These are phyloP conservation scores for Pythium aristosporum DNA, from an alignment of 352 stramenopile species.

Conservation along the genomic window DNA sequence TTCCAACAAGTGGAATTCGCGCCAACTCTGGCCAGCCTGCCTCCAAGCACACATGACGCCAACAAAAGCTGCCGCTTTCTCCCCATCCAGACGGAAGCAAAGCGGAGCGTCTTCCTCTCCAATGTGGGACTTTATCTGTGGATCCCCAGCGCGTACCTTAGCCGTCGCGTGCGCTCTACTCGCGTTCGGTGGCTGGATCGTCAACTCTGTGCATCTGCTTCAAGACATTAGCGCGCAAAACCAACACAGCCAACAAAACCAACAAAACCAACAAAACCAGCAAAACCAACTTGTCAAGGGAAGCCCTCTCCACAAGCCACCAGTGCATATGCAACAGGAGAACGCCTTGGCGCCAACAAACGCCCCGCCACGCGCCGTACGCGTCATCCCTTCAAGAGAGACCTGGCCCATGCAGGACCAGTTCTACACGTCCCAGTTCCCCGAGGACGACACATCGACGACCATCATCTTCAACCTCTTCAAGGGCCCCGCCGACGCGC, in stretches of 20 bases:
- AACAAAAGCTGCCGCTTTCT: slow-evolving; percentile 9
- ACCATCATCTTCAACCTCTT: slow-evolving; percentile 80
- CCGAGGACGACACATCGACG: slow-evolving; percentile 44
- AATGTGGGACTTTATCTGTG: slow-evolving; percentile 1
- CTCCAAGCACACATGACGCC: neutral
- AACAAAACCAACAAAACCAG: neutral
- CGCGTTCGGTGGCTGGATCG: slow-evolving; percentile 11
- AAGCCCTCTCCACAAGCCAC: slow-evolving; percentile 3
- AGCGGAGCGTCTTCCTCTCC: neutral
- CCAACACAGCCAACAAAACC: no score
- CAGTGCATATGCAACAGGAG: neutral
- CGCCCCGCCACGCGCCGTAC: neutral
- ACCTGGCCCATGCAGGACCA: slow-evolving; percentile 37
- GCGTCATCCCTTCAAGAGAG: slow-evolving; percentile 7
- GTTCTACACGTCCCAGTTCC: slow-evolving; percentile 46
- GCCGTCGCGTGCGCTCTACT: slow-evolving; percentile 4
- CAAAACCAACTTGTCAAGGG: neutral
- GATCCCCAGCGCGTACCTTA: neutral
- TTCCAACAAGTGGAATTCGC: neutral
- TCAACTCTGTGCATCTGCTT: slow-evolving; percentile 17
- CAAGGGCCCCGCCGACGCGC: slow-evolving; percentile 43
- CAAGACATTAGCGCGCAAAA: slow-evolving; percentile 13
- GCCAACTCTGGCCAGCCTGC: neutral
- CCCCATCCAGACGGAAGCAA: slow-evolving; percentile 16
- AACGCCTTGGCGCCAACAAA: neutral